Base-by-base conservation (phyloP, 2,329 filamentous ascomycete species). In the Fusarium pseudoanthophilum region DNA sequence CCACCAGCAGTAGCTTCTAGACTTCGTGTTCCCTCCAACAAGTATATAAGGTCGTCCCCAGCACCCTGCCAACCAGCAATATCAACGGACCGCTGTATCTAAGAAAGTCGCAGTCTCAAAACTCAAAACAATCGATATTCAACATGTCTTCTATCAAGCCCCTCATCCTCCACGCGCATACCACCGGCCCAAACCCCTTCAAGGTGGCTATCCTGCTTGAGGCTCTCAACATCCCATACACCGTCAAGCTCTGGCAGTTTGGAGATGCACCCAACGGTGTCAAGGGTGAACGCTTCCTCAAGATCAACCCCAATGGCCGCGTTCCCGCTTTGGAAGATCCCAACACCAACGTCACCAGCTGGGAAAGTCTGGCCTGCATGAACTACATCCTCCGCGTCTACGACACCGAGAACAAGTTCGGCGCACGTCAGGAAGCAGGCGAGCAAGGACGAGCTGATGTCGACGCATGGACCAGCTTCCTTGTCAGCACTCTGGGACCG, bases 231-330 rank as follows among this genome's bases (percentile, higher is more conserved):
- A 32, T 82, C 0, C 78, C 78, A 4, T 81, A 80, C 64, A 74
- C 79, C 14, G 58, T 65, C 46, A 69, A 69, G n/a, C 67, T 69
- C 7, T 69, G 67, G 67, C 45, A 69, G 8, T 68, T 69, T 0
- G 52, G 68, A 1, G 55, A 71, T 7, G 40, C 40, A 3, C 52
- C 59, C 9, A 71, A 80, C 46, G 71, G 64, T 3, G 64, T 79
- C 32, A 64, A 77, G 8, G 70, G 74, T 5, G 39, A 79, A 14
- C 80, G 79, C 36, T 81, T 74, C 60, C 75, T 69, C 3, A 49
- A 66, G 26, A 53, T 81, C 61, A 81, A 81, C 49, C 78, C 80
- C 5, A 82, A 82, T 42, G 79, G 80, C 14, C 79, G 80, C 3
- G 60, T 80, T 4, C 80, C 80, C 0, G 74, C 78, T 2, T 72